These are phyloP conservation scores for Pseudogymnoascus sp. DNA, from an alignment of 2,329 filamentous ascomycete genomes.

Conservation along the genomic window DNA sequence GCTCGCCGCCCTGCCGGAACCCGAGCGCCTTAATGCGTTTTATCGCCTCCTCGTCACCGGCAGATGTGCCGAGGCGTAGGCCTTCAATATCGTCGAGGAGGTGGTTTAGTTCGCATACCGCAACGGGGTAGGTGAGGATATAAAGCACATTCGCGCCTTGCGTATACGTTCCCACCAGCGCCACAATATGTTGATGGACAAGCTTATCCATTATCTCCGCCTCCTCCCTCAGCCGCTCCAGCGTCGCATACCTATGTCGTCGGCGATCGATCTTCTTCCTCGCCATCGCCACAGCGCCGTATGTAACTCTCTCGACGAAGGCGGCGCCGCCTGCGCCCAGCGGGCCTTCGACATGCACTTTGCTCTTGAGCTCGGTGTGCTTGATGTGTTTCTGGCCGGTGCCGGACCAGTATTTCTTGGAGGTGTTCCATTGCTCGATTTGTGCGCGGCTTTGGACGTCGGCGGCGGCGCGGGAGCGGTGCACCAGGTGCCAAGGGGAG, in stretches of 20 bases:
- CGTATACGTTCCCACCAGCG: slow-evolving; percentile 40
- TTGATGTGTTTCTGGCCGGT: slow-evolving; percentile 17
- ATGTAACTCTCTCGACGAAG: slow-evolving; percentile 37
- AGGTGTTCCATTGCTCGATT: slow-evolving; percentile 19
- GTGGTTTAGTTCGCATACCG: slow-evolving; percentile 36
- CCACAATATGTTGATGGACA: slow-evolving; percentile 40
- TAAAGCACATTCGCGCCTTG: slow-evolving; percentile 34
- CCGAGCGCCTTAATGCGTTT: slow-evolving; percentile 33
- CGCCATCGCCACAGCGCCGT: slow-evolving; percentile 34
- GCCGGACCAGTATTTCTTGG: slow-evolving; percentile 20
- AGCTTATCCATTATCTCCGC: slow-evolving; percentile 40
- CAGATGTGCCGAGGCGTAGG: slow-evolving; percentile 32
- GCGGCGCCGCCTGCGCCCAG: slow-evolving; percentile 38
- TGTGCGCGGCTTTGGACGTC: slow-evolving; percentile 18
- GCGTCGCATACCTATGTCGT: slow-evolving; percentile 17
- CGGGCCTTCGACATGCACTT: slow-evolving; percentile 18
- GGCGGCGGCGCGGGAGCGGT: slow-evolving; percentile 16
- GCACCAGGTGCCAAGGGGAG: slow-evolving; percentile 8
- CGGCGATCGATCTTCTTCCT: slow-evolving; percentile 34
- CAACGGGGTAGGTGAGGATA: slow-evolving; percentile 40
- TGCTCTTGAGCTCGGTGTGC: slow-evolving; percentile 14
- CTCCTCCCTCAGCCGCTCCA: slow-evolving; percentile 38
- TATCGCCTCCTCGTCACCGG: slow-evolving; percentile 32
- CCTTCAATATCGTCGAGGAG: slow-evolving; percentile 38
- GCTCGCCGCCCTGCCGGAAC: slow-evolving; percentile 28